Conservation (phyloP, 371 early-diverging fungal genomes). For the Mucor mucedo region DNA sequence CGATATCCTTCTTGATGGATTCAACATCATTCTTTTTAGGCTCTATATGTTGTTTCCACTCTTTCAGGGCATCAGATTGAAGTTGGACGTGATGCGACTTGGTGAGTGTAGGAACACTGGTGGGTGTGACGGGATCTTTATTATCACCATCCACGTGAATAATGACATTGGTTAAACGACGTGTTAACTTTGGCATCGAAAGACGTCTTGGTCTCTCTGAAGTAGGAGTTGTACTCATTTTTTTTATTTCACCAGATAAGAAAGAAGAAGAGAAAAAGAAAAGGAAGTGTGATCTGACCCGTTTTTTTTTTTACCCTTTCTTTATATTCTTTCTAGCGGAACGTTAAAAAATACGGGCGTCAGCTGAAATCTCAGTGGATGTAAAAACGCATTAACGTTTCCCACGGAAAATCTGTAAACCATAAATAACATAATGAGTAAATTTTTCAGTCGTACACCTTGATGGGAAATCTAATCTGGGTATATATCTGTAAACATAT, state of each 20-base stretch:
- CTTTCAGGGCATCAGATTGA: slow-evolving; percentile 7
- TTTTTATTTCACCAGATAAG: not conserved
- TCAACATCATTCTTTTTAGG: slow-evolving; percentile 22
- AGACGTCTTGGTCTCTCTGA: slow-evolving; percentile 32
- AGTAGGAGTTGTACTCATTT: slow-evolving; percentile 27
- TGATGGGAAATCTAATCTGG: too few species aligned
- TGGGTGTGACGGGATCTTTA: slow-evolving; percentile 20
- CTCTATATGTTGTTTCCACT: slow-evolving; percentile 18
- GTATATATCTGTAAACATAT: too few species aligned
- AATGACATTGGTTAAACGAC: slow-evolving; percentile 35
- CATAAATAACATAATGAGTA: too few species aligned
- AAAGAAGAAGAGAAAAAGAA: not conserved
- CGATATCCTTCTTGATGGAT: slow-evolving; percentile 50
- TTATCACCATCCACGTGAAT: slow-evolving; percentile 32
- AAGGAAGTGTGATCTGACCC: not conserved
- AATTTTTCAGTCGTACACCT: too few species aligned
- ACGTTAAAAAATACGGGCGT: too few species aligned
- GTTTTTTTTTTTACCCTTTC: too few species aligned
- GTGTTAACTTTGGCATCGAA: slow-evolving; percentile 39
- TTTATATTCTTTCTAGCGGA: too few species aligned
- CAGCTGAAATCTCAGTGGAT: too few species aligned
- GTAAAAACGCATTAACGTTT: too few species aligned
- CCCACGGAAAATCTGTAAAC: too few species aligned
- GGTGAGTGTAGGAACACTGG: slow-evolving; percentile 26
- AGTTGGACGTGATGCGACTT: slow-evolving; percentile 27